Base-by-base conservation (phyloP, 306 rosid genomes). In the Vachellia collinsii region DNA sequence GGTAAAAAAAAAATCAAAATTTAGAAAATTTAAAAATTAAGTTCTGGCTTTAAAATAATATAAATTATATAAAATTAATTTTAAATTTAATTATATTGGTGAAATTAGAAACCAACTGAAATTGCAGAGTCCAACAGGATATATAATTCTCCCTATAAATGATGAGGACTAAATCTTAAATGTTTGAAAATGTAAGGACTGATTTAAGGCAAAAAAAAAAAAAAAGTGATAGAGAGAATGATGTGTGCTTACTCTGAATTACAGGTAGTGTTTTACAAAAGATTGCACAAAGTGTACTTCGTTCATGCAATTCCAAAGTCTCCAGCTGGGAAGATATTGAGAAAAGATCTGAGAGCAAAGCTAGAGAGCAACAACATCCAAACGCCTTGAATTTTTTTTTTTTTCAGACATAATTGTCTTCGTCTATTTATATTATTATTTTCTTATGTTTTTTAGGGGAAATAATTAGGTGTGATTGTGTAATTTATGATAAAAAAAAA, bases 201-300 rank as follows among this genome's bases (percentile, higher is more conserved):
- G 20, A 51, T 51, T 13, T 51, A 16, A 20, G 8, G 16, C 20
- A 16, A n/a, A n/a, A n/a, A n/a, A n/a, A n/a, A n/a, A n/a, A n/a
- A n/a, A 51, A 51, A 29, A 29, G 34, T 51, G 5, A 51, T 51
- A 51, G 2, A 51, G 59, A 51, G 8, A 17, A 51, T 17, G 22
- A 17, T 54, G 11, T 56, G 76, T 47, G 22, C 81, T 76, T 76
- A 64, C 79, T 64, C 13, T 39, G 29, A 80, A 78, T 50, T 12
- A 14, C 90, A 94, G 97, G 99, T 94, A 23, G 97, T 91, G 73
- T 92, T 91, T 48, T 94, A 94, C 87, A 94, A 94, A 85, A 94
- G 88, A 83, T 74, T 94, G 8, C 92, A 89, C 88, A 87, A 81
- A 77, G 97, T 94, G 34, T 89, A 84, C 80, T 92, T 94, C 51